Evolutionary conservation across 2,329 filamentous ascomycete species (phyloP), one percentile per base, ranked within the genome.

Genomic region (Exophiala calicioides): DNA sequence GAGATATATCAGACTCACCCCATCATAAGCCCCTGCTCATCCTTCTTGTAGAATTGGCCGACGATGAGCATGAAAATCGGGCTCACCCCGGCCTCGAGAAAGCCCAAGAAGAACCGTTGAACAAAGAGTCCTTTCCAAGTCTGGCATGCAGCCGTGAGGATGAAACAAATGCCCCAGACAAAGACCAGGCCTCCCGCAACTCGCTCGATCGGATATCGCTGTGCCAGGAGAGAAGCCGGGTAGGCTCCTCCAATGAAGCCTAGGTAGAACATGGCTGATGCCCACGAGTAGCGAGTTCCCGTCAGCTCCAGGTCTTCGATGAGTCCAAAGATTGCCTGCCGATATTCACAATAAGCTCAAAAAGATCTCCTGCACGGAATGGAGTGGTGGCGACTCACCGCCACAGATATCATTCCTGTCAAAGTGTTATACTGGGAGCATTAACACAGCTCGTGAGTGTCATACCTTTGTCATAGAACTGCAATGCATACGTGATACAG

Each of bases 161-260:
- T 82, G 64, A 84, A 87, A 3, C 84, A 72, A 6, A 76, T 64
- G 0, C 82, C 75, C 86, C 85, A 89, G 4, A 85, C 39, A 36
- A 86, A 66, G 16, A 87, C 81, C 3, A 84, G 69, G 9, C 59
- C 71, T 8, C 84, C 83, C 2, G 89, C 75, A 1, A 85, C 77
- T 35, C 76, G 74, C 13, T 81, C 78, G 2, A 80, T 74, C 49
- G 80, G 73, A 68, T 86, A 86, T 18, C 79, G 77, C 63, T 90
- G 86, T 1, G 87, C 70, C 1, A 79, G 71, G 49, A 84, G 86
- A 0, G 82, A 83, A 77, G 88, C 82, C 2, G 85, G 86, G 53
- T 88, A 89, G 3, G 86, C 69, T 0, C 86, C 86, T 0, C 78
- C 81, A 2, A 90, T 74, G 83, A 87, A 86, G 26, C 86, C 86